These are phyloP conservation scores for Starmerella bombi DNA, from an alignment of 805 yeast species.

Conservation along the genomic window DNA sequence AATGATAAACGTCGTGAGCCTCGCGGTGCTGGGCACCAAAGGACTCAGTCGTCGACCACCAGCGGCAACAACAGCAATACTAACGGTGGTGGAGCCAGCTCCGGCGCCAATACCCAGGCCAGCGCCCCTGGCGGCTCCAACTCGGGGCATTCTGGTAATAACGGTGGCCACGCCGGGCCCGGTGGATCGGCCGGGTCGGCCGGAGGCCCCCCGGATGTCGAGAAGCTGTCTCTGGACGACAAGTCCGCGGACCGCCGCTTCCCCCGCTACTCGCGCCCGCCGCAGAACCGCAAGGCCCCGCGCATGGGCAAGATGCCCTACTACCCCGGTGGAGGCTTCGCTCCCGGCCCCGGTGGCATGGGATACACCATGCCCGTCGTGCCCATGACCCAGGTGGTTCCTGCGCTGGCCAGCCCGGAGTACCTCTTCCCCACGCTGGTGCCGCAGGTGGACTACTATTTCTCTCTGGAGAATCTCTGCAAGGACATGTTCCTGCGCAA, in stretches of 20 bases:
- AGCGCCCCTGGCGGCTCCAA: background rate
- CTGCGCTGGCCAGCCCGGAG: constrained; percentile 4
- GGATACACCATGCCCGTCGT: constrained; percentile 6
- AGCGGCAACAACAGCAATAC: background rate
- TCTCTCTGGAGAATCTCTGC: constrained; percentile 72
- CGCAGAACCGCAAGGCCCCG: constrained; percentile 1
- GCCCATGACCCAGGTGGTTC: constrained; percentile 2
- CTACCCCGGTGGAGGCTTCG: constrained; percentile 8
- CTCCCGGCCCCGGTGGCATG: background rate
- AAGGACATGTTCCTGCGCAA: constrained; percentile 73
- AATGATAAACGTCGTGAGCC: constrained; percentile 8
- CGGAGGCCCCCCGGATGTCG: background rate
- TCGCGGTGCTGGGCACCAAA: constrained; percentile 11
- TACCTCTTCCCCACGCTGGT: constrained; percentile 26
- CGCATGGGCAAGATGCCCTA: constrained; percentile 1
- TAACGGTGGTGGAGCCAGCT: background rate
- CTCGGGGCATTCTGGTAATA: background rate
- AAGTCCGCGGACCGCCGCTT: constrained; percentile 4
- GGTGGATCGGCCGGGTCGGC: background rate
- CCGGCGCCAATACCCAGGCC: background rate
- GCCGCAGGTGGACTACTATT: constrained; percentile 76
- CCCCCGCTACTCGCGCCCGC: constrained; percentile 3
- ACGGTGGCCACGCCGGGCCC: constrained; percentile 1
- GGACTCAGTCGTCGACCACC: constrained; percentile 6
- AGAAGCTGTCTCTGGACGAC: background rate